A percentile compares a stretch with the other conserved stretches of the same genome.
phyloP scores from a whole-genome alignment of 108 stramenopile species.

The Nannochloropsis salina region DNA sequence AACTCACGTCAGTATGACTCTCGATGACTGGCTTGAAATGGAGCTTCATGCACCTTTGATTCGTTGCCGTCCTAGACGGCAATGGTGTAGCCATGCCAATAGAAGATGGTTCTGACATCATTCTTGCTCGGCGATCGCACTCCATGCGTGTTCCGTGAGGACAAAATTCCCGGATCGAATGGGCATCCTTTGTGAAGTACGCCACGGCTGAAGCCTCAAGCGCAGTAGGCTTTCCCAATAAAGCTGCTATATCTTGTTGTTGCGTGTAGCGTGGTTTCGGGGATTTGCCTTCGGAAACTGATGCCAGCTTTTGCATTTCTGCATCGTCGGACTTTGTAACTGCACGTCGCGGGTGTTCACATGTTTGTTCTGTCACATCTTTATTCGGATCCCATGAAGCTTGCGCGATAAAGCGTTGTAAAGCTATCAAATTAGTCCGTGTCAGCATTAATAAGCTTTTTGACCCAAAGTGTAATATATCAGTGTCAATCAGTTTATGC shows the following conservation, averaged over 20 bases:
- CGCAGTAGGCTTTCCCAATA: not conserved
- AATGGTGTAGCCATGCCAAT: too few species aligned
- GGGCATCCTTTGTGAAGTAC: constrained; percentile 16
- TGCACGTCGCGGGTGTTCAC: too few species aligned
- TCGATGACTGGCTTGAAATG: not conserved
- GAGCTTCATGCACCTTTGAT: not conserved
- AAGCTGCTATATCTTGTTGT: not conserved
- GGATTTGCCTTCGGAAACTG: too few species aligned
- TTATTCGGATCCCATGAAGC: too few species aligned
- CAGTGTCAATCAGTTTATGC: not conserved
- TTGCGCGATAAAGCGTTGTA: not conserved
- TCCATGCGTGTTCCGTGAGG: not conserved
- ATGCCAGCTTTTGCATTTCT: too few species aligned
- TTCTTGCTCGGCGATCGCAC: not conserved
- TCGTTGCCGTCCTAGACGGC: not conserved
- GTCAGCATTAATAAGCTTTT: constrained; percentile 12
- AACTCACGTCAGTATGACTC: constrained; percentile 18
- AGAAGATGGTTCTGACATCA: not conserved
- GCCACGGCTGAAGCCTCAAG: constrained; percentile 6
- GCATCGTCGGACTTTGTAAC: too few species aligned
- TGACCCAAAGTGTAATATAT: not conserved
- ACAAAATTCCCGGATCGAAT: constrained; percentile 8
- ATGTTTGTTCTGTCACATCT: too few species aligned
- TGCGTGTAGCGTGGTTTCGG: too few species aligned
- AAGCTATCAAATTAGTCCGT: not conserved